phyloP scores from a whole-genome alignment of 352 stramenopile genomes.

The Detonula confervacea region DNA sequence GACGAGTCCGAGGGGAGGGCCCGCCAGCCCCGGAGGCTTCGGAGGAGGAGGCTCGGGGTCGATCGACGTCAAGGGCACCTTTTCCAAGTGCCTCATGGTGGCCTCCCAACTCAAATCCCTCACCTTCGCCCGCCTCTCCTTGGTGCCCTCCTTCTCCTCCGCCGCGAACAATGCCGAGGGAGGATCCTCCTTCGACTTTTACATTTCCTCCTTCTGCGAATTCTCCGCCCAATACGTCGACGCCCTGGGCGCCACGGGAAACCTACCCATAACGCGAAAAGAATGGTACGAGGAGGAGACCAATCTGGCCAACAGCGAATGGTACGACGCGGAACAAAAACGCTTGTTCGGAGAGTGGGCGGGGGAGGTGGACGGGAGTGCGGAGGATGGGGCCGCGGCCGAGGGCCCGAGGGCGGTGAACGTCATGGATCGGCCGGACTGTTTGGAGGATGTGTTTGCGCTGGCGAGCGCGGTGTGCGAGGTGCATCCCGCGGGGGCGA shows the following conservation, averaged over 20 bases:
- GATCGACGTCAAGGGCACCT: conserved; percentile 62
- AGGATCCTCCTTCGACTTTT: conserved; percentile 61
- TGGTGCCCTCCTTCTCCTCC: conserved; percentile 62
- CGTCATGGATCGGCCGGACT: conserved; percentile 78
- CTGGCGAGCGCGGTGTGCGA: conserved; percentile 68
- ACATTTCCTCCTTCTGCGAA: conserved; percentile 67
- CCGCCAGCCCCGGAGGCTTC: no score
- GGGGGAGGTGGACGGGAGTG: conserved; percentile 35
- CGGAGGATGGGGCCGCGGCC: conserved; percentile 20
- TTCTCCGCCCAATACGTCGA: conserved; percentile 73
- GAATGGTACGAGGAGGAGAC: conserved; percentile 73
- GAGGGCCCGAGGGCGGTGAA: conserved; percentile 62
- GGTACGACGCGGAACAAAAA: conserved; percentile 51
- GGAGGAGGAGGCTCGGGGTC: not conserved
- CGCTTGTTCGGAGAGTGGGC: conserved; percentile 61
- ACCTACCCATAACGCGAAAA: conserved; percentile 71
- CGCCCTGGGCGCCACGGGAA: conserved; percentile 49
- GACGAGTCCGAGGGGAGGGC: conserved; percentile 37
- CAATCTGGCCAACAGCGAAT: conserved; percentile 61
- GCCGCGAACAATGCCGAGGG: not conserved
- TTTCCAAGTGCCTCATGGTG: conserved; percentile 59
- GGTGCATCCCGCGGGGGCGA: conserved; percentile 53
- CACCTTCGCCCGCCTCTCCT: conserved; percentile 71
- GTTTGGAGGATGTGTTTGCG: conserved; percentile 83
- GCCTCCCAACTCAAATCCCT: conserved; percentile 72